Conservation (phyloP, 306 rosid species). For the Phaseolus lunatus region DNA sequence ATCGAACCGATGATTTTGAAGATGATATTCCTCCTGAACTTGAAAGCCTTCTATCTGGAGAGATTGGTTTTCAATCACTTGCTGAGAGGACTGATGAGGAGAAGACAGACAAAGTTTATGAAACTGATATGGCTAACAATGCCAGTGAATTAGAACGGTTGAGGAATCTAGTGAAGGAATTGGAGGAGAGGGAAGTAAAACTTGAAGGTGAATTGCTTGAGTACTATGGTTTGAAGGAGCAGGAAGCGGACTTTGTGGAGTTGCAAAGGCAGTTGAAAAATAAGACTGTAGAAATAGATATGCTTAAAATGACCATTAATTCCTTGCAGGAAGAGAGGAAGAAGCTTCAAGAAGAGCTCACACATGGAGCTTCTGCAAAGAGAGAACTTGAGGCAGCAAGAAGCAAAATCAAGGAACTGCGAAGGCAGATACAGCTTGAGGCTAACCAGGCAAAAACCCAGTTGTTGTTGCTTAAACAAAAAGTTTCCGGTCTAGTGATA, state of each 20-base stretch:
- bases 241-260: conserved; percentile 67
- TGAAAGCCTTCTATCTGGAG: conserved; percentile 70
- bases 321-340: conserved; percentile 78
- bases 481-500: conserved; percentile 69
- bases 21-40: conserved; percentile 73
- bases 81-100: conserved; percentile 41
- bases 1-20: conserved; percentile 56
- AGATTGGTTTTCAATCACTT: conserved; percentile 66
- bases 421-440: conserved; percentile 78
- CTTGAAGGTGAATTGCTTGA: conserved; percentile 80
- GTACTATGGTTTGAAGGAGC: conserved; percentile 79
- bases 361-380: conserved; percentile 54
- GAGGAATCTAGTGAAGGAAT: conserved; percentile 68
- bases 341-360: conserved; percentile 73
- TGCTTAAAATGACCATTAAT: conserved; percentile 74
- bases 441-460: conserved; percentile 80
- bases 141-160: conserved; percentile 71
- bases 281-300: conserved; percentile 66
- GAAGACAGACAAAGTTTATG: conserved; percentile 58
- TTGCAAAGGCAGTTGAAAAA: conserved; percentile 69
- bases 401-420: conserved; percentile 79
- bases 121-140: conserved; percentile 70
- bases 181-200: conserved; percentile 87
- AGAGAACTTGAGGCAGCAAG: conserved; percentile 75
- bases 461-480: conserved; percentile 79